Evolutionary conservation across 2,329 filamentous ascomycete genomes (phyloP), one percentile per base, ranked within the genome.

Genomic region (Penicillium sp.): DNA sequence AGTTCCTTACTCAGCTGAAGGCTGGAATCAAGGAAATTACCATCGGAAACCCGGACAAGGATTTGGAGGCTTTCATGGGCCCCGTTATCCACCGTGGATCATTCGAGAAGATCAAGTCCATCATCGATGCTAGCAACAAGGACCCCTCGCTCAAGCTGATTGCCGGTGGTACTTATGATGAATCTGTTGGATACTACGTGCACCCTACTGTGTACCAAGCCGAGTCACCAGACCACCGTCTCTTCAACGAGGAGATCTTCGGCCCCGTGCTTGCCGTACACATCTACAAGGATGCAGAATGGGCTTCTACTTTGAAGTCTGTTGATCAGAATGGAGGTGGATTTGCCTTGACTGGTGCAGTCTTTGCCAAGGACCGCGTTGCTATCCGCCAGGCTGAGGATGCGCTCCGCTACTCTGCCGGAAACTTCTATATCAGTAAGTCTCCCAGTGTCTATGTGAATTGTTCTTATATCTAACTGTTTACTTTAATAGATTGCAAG

Each of bases 11-110:
- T 59, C 79, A 80, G 36, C 77, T 95, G 13, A 79, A 87, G 27
- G 73, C 81, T 16, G 87, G 91, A 70, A 86, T 85, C 4, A 77
- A 84, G 65, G 82, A 83, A 49, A 83, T 95, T 50, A 87, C 85
- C 61, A 81, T 91, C 41, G 91, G 91, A 16, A 67, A 53, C 41
- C 68, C 67, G 0, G 68, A 66, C n/a, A 63, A 66, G 55, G 58
- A 70, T 27, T 44, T 71, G 53, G 78, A 81, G 46, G 87, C 89
- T 54, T 94, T 94, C 78, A 85, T 92, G 70, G 90, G 90, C 15
- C 91, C 91, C 15, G 90, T 95, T 52, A 94, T 95, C 72, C 90
- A 94, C 78, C 81, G 84, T 59, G 82, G 79, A 9, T 88, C 87
- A 10, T 95, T 95, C 79, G 84, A 91, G 72, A 92, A 91, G 75